Evolutionary conservation across 1,139 yeast genomes (phyloP).

Genomic region (Tardiomyces blankii): DNA sequence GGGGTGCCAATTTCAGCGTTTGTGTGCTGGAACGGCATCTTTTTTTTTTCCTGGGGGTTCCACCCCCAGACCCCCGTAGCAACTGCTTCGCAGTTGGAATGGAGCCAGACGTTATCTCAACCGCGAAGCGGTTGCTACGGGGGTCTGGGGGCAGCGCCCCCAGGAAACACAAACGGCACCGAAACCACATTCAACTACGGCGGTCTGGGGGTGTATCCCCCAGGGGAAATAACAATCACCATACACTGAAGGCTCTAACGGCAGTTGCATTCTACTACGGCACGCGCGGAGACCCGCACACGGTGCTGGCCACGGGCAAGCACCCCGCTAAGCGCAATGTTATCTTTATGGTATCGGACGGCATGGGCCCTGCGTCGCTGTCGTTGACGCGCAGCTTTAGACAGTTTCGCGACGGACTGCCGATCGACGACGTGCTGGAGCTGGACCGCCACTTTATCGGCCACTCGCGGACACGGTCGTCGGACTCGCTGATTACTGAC

Average conservation of each 20-base stretch:
- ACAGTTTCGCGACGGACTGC: conserved; percentile 43
- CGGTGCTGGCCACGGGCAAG: background rate
- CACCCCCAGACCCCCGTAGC: no score
- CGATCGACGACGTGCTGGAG: conserved; percentile 41
- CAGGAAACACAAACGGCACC: no score
- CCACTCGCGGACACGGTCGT: conserved; percentile 65
- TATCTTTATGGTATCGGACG: conserved; percentile 82
- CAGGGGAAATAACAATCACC: no score
- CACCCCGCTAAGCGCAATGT: conserved; percentile 39
- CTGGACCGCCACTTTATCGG: conserved; percentile 66
- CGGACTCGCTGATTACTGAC: conserved; percentile 65
- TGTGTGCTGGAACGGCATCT: no score
- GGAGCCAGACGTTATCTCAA: no score
- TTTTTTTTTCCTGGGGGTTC: no score
- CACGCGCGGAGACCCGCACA: background rate
- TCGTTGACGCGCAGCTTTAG: conserved; percentile 62
- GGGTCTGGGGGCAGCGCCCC: no score
- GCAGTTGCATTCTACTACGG: background rate
- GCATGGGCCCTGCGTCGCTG: conserved; percentile 82
- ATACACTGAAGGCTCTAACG: background rate
- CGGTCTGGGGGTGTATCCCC: no score
- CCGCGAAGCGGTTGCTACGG: no score
- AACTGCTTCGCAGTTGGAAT: no score
- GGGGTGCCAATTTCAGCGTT: no score
- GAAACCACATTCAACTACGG: no score